These are phyloP conservation scores for Camellia oleifera DNA, from an alignment of 179 eudicot genomes.

Conservation along the genomic window DNA sequence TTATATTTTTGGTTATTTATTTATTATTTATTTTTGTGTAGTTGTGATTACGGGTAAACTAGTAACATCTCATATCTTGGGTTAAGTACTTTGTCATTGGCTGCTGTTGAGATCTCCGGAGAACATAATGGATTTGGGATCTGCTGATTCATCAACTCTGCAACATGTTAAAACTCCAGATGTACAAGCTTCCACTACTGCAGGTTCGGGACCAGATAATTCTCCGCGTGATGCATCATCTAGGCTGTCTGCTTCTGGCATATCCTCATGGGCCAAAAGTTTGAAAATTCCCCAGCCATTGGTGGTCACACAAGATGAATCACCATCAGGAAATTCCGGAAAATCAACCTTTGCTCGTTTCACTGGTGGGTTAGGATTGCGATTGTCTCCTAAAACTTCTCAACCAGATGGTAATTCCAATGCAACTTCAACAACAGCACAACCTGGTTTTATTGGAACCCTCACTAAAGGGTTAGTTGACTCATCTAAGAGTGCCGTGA, in stretches of 20 bases:
- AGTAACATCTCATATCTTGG: conserved; percentile 2
- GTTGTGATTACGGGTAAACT: conserved; percentile 12
- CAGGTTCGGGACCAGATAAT: conserved; percentile 31
- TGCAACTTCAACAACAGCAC: conserved; percentile 49
- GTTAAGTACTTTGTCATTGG: conserved; percentile 10
- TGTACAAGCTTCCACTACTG: conserved; percentile 34
- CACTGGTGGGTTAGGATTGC: conserved; percentile 62
- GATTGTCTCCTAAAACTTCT: conserved; percentile 73
- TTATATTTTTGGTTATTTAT: neutral
- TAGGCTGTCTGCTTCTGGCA: conserved; percentile 49
- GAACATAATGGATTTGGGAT: conserved; percentile 46
- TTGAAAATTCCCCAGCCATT: conserved; percentile 62
- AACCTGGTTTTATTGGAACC: conserved; percentile 68
- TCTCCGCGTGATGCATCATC: conserved; percentile 44
- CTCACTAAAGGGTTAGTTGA: conserved; percentile 87
- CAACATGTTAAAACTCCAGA: conserved; percentile 31
- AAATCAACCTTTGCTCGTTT: conserved; percentile 76
- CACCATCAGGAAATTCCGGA: conserved; percentile 49
- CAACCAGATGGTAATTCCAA: conserved; percentile 48
- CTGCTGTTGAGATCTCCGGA: conserved; percentile 22
- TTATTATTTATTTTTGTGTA: conserved; percentile 17
- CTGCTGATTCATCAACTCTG: conserved; percentile 38
- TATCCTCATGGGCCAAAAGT: conserved; percentile 81
- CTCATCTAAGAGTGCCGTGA: conserved; percentile 86
- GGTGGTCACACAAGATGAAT: conserved; percentile 50